Evolutionary conservation across 495 filamentous ascomycete genomes (phyloP).

Genomic region (Aspergillus olivimuriae): DNA sequence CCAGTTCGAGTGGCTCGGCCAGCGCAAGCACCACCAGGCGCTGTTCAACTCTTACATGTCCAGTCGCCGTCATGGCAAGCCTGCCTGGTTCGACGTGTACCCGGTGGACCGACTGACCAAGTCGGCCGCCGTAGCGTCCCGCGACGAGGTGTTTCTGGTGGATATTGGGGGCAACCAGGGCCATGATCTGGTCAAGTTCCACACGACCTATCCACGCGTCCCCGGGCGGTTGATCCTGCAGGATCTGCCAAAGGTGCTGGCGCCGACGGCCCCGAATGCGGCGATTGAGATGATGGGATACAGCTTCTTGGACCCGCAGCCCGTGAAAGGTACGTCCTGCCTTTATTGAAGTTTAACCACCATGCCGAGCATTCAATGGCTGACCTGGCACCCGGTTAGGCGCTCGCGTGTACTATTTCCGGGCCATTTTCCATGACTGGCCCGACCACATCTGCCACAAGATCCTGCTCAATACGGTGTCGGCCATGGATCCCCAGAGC

Average conservation of each 20-base stretch:
- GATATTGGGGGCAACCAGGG: conserved; percentile 39
- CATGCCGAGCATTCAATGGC: no score
- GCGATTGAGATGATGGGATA: conserved; percentile 28
- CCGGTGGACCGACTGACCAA: conserved; percentile 22
- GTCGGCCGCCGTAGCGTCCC: conserved; percentile 11
- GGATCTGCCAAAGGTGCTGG: conserved; percentile 30
- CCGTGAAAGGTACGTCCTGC: conserved; percentile 17
- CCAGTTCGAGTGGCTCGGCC: conserved; percentile 36
- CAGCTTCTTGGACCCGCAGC: conserved; percentile 30
- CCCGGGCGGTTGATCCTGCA: conserved; percentile 24
- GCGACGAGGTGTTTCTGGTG: conserved; percentile 31
- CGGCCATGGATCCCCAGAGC: conserved; percentile 29
- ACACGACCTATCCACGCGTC: conserved; percentile 12
- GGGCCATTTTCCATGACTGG: conserved; percentile 44
- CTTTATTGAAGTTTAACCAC: background rate
- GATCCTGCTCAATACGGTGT: conserved; percentile 29
- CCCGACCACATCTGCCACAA: conserved; percentile 31
- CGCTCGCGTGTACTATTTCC: conserved; percentile 36
- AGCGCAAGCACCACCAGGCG: conserved; percentile 21
- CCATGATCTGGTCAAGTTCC: conserved; percentile 29
- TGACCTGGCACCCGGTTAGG: no score
- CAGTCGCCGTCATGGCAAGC: conserved; percentile 27
- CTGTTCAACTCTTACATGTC: conserved; percentile 39
- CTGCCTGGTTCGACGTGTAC: conserved; percentile 34
- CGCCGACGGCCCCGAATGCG: conserved; percentile 1